Evolutionary conservation across 2,329 filamentous ascomycete genomes (phyloP), one percentile per base, ranked within the genome.

Genomic region (Paraphaeosphaeria minitans): DNA sequence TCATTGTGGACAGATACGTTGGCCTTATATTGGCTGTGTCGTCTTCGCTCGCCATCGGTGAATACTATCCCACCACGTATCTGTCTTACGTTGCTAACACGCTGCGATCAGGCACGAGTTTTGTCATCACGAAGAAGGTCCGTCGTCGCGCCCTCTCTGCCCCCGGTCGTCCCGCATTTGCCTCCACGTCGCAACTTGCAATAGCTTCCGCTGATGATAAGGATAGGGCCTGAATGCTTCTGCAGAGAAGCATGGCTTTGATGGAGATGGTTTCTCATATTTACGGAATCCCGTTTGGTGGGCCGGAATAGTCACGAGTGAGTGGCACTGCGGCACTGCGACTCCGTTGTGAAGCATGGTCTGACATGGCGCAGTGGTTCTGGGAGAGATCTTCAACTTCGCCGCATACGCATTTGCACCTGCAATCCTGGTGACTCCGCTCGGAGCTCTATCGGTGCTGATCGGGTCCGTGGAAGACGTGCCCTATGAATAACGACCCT

Each of bases 121-220:
- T 99, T 78, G 94, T 99, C 68, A 97, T 99, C 72, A 99, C 96
- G 49, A 99, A 99, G 82, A 98, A 97, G 86, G 91, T 95, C 81
- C 77, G 52, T 59, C 27, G 35, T 56, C 47, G 39, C 53, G 39
- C 56, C 50, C 54, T 52, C 22, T 46, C 56, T 53, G 35, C 14
- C 43, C 54, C 45, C 43, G 19, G 33, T 53, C 24, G 29, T 21
- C 41, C 45, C 51, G 39, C 47, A 31, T 19, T 43, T 56, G 47
- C 42, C 19, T 46, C 39, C 19, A 47, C 43, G 31, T 19, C 46
- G 48, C 57, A 22, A 51, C 49, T 29, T 19, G 21, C 55, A 35
- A 46, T 24, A 37, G 53, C 55, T 37, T 52, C 21, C 2, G 46
- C 67, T 72, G 53, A 72, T 57, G 19, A 13, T 45, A 31, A 33